These are phyloP conservation scores for Sphaerulina vaccinii DNA, from an alignment of 2,329 filamentous ascomycete genomes.

Conservation along the genomic window DNA sequence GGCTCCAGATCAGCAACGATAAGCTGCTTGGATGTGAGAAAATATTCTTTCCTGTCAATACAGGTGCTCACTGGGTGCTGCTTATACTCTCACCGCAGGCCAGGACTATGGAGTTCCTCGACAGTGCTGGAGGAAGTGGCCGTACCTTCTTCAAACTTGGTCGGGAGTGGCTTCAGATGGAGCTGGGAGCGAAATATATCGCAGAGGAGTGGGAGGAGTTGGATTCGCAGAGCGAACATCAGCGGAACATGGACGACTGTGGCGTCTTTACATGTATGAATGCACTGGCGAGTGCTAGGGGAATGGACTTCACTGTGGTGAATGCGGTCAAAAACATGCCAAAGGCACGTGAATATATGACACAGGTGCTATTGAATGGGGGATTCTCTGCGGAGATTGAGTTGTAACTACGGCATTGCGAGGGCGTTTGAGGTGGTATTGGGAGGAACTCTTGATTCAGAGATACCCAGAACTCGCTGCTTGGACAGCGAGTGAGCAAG, in stretches of 20 bases:
- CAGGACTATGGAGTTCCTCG: constrained; percentile 65
- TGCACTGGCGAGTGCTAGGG: constrained; percentile 59
- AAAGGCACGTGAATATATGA: constrained; percentile 53
- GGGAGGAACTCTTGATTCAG: background rate
- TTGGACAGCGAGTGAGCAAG: background rate
- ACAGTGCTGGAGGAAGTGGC: constrained; percentile 58
- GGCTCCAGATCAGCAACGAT: constrained; percentile 56
- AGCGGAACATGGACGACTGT: constrained; percentile 70
- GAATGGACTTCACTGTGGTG: constrained; percentile 44
- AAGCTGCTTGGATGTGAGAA: constrained; percentile 66
- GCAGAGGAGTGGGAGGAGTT: constrained; percentile 59
- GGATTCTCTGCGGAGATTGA: constrained; percentile 62
- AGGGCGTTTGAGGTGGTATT: background rate
- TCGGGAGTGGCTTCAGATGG: constrained; percentile 57
- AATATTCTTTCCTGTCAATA: constrained; percentile 65
- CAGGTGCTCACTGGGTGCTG: constrained; percentile 68
- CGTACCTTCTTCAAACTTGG: constrained; percentile 26
- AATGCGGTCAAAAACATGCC: constrained; percentile 25
- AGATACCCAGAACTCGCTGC: background rate
- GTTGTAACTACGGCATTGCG: constrained; percentile 13
- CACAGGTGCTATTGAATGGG: constrained; percentile 64
- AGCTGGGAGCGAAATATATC: constrained; percentile 58
- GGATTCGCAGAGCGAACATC: constrained; percentile 52
- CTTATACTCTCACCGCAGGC: constrained; percentile 63
- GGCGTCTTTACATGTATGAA: constrained; percentile 77